Evolutionary conservation across 805 yeast species (phyloP), one percentile per base, ranked within the genome.

Genomic region (Saccharomycopsis guyanensis): DNA sequence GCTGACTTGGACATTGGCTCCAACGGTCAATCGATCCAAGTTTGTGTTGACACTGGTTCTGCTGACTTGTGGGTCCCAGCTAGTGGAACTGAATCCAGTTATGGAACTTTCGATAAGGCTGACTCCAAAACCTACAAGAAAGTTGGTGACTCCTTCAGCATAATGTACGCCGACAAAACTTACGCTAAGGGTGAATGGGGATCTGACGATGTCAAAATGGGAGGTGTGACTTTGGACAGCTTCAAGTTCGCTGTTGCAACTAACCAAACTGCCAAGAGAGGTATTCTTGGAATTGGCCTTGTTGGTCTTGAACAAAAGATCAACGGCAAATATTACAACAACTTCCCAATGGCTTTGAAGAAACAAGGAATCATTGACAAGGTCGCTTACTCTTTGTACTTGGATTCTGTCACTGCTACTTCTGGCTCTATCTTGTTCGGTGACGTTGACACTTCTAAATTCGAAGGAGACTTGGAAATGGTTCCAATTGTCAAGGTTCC

Each of bases 41-140:
- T 47, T 13, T 22, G 32, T 10, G 18, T 47, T 2, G 50, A 47
- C 33, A 47, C 50, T 7, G 50, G 50, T 3, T 31, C 40, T 18
- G 12, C 35, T 5, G 50, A 43, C 29, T 38, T 47, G 7, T 43
- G 47, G 50, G 38, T 47, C 3, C 33, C 49, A 23, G 35, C 15
- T 19, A 25, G 13, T 16, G 15, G 20, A 3, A 37, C 22, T 16
- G 18, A 24, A 16, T 8, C 12, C n/a, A n/a, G 19, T 4, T 31
- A 20, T 33, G 42, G 43, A 8, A n/a, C 35, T 18, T 43, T 43
- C n/a, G 35, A 43, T 38, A 18, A 19, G 16, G 16, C 33, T 6
- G 10, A 20, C 16, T 43, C 46, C 25, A 24, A 15, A 25, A 37
- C 46, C 23, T 27, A 20, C 19, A 36, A 43, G 38, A 31, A 43